phyloP scores from a whole-genome alignment of 306 rosid genomes.

The Lupinus albus region DNA sequence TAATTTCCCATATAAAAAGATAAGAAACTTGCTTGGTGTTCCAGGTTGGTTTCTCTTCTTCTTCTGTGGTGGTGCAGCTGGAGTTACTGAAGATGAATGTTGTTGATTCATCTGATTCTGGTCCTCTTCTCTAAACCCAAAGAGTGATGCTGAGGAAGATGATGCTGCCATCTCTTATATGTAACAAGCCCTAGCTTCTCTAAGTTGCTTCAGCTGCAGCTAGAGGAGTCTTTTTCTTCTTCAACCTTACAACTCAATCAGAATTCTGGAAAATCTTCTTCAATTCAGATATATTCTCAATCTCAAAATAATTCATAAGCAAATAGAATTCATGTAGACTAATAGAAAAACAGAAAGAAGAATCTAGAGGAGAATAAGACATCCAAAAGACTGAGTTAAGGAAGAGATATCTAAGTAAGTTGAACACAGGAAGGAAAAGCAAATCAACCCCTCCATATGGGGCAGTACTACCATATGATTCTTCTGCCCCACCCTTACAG shows the following conservation, averaged over 20 bases:
- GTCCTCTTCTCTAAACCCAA: slow-evolving; percentile 72
- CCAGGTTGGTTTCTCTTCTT: slow-evolving; percentile 91
- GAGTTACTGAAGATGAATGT: slow-evolving; percentile 62
- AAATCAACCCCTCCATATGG: slow-evolving; percentile 43
- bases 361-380: background rate
- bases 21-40: slow-evolving; percentile 83
- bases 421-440: slow-evolving; percentile 37
- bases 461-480: background rate
- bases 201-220: too few relatives aligned
- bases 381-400: slow-evolving; percentile 1
- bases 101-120: slow-evolving; percentile 54
- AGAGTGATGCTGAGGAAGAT: slow-evolving; percentile 63
- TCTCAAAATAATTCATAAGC: background rate
- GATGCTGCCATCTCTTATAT: slow-evolving; percentile 67
- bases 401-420: slow-evolving; percentile 2
- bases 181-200: background rate
- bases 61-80: slow-evolving; percentile 62
- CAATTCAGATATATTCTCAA: too few relatives aligned
- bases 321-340: background rate
- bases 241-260: too few relatives aligned
- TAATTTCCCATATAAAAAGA: slow-evolving; percentile 29
- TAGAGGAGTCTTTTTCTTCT: too few relatives aligned
- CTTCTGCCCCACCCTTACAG: background rate
- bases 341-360: background rate
- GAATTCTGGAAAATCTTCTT: too few relatives aligned